phyloP scores from a whole-genome alignment of 2,329 filamentous ascomycete genomes.

The Paraconiothyrium sp. region DNA sequence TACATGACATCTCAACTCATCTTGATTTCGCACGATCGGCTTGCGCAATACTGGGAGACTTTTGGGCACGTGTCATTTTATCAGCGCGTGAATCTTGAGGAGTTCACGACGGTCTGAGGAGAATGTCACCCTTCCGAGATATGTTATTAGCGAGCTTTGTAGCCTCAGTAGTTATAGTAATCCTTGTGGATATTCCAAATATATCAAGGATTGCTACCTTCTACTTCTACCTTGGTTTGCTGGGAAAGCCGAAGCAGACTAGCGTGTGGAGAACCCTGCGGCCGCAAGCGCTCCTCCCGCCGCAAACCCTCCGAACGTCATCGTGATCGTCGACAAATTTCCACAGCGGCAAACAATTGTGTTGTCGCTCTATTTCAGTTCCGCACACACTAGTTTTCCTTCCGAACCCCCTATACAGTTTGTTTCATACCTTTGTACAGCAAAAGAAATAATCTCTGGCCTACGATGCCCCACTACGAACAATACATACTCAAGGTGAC shows the following conservation, averaged over 20 bases:
- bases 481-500: constrained; percentile 85
- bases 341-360: constrained; percentile 1
- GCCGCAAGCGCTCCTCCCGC: constrained; percentile 1
- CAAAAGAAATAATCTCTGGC: background rate
- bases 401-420: background rate
- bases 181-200: no score
- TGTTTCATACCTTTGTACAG: background rate
- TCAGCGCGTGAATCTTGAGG: constrained; percentile 57
- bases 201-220: no score
- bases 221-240: background rate
- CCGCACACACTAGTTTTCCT: background rate
- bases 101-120: constrained; percentile 36
- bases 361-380: background rate
- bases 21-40: constrained; percentile 76
- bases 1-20: constrained; percentile 81
- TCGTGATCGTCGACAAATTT: constrained; percentile 24
- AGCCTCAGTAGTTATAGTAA: background rate
- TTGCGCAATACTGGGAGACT: constrained; percentile 84
- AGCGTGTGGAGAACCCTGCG: constrained; percentile 12
- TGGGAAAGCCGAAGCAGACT: background rate
- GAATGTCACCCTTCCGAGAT: background rate
- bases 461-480: constrained; percentile 61
- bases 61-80: constrained; percentile 62
- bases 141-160: background rate
- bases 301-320: constrained; percentile 19